phyloP scores from a whole-genome alignment of 1,284 basidiomycete species.

The Coniophora puteana region DNA sequence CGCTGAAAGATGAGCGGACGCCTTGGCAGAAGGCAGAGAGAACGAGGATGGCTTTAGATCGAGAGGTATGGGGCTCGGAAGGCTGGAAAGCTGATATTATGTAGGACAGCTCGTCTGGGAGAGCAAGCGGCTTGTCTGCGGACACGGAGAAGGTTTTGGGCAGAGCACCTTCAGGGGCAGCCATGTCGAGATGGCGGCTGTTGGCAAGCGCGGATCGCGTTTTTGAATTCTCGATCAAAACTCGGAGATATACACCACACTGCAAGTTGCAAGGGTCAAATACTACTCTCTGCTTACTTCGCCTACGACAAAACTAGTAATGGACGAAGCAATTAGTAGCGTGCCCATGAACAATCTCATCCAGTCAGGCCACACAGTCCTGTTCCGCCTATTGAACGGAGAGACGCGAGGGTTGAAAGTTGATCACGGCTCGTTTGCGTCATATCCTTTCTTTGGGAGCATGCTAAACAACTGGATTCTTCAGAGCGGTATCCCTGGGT shows the following conservation, averaged over 20 bases:
- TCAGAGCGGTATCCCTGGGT: slow-evolving; percentile 63
- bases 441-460: slow-evolving; percentile 5
- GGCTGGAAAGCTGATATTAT: slow-evolving; percentile 56
- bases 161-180: no score
- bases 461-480: slow-evolving; percentile 11
- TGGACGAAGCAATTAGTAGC: not conserved
- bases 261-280: not conserved
- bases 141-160: not conserved
- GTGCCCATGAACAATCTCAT: slow-evolving; percentile 36
- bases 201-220: no score
- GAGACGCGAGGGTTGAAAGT: slow-evolving; percentile 66
- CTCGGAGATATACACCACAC: no score
- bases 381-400: slow-evolving; percentile 67
- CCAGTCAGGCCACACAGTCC: slow-evolving; percentile 56
- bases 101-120: slow-evolving; percentile 53
- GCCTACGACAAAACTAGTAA: not conserved
- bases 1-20: slow-evolving; percentile 36
- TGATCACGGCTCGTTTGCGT: slow-evolving; percentile 59
- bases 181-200: no score
- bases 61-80: slow-evolving; percentile 36
- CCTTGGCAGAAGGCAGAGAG: slow-evolving; percentile 65
- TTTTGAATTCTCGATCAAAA: no score
- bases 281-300: not conserved
- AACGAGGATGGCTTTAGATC: slow-evolving; percentile 64
- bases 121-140: no score